Evolutionary conservation across 441 rosid genomes (phyloP).

Genomic region (Pelargonium cotyledonis): DNA sequence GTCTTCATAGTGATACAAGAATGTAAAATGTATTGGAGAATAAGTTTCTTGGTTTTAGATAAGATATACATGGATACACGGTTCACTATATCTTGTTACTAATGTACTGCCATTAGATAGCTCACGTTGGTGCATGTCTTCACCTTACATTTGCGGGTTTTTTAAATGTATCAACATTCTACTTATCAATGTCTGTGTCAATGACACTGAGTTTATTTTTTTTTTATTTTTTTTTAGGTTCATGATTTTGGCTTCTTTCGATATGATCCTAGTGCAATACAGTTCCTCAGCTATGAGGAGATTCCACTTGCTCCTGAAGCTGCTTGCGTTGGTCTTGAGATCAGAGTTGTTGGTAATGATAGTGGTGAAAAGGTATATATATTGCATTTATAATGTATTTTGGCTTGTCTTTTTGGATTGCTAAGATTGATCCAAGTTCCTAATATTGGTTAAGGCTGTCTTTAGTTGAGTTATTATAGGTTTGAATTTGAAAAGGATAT

Average conservation of each 20-base stretch:
- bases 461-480: too few species aligned
- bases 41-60: neutral
- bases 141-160: slow-evolving; percentile 3
- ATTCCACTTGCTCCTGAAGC: slow-evolving; percentile 96
- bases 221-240: slow-evolving; percentile 47
- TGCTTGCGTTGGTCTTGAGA: slow-evolving; percentile 93
- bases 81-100: neutral
- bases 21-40: neutral
- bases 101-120: slow-evolving; percentile 5
- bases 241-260: slow-evolving; percentile 99
- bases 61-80: neutral
- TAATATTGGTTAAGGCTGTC: too few species aligned
- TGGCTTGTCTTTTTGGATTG: slow-evolving; percentile 1
- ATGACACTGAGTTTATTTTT: slow-evolving; percentile 24
- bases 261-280: slow-evolving; percentile 75
- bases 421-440: neutral
- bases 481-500: too few species aligned
- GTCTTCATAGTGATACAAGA: slow-evolving; percentile 2
- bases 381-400: neutral
- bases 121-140: slow-evolving; percentile 6
- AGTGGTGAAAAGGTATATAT: slow-evolving; percentile 89
- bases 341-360: slow-evolving; percentile 98
- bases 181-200: slow-evolving; percentile 5
- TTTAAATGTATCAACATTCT: neutral
- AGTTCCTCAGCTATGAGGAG: slow-evolving; percentile 82